phyloP scores from a whole-genome alignment of 352 stramenopile species.

The Elongisporangium senticosum region DNA sequence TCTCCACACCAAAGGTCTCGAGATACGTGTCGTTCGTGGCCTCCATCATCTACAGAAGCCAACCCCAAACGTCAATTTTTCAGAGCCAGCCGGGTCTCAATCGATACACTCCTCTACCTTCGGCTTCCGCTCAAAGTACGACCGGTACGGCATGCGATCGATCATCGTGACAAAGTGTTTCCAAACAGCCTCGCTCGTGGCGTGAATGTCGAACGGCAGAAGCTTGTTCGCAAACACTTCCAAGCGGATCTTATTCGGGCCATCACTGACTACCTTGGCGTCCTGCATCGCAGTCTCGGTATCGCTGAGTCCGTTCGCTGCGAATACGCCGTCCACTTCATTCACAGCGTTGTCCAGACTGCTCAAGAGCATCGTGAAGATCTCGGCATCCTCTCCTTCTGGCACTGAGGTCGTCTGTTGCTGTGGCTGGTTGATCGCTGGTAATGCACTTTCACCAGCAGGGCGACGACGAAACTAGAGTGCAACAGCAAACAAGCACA shows the following conservation, averaged over 20 bases:
- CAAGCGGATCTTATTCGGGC: conserved; percentile 24
- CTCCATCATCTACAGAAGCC: conserved; percentile 20
- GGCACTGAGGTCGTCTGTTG: no score
- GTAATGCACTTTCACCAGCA: no score
- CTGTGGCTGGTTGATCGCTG: no score
- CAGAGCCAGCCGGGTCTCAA: background rate
- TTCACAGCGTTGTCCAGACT: no score
- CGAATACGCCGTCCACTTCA: conserved; percentile 31
- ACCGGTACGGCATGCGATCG: conserved; percentile 35
- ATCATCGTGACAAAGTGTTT: conserved; percentile 31
- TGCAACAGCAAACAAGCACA: no score
- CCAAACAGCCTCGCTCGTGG: conserved; percentile 32
- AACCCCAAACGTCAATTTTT: conserved; percentile 4
- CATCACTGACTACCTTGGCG: conserved; percentile 25
- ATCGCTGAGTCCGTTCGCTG: conserved; percentile 31
- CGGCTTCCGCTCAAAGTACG: conserved; percentile 32
- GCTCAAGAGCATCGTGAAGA: no score
- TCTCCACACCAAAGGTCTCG: conserved; percentile 29
- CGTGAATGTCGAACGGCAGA: conserved; percentile 39
- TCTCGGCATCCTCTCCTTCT: no score
- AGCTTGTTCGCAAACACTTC: conserved; percentile 46
- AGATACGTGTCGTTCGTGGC: conserved; percentile 27
- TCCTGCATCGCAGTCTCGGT: conserved; percentile 24
- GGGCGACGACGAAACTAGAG: no score
- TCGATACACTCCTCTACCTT: conserved; percentile 25